phyloP scores from a whole-genome alignment of 371 early-diverging fungal genomes.

The Haplosporangium sp. region DNA sequence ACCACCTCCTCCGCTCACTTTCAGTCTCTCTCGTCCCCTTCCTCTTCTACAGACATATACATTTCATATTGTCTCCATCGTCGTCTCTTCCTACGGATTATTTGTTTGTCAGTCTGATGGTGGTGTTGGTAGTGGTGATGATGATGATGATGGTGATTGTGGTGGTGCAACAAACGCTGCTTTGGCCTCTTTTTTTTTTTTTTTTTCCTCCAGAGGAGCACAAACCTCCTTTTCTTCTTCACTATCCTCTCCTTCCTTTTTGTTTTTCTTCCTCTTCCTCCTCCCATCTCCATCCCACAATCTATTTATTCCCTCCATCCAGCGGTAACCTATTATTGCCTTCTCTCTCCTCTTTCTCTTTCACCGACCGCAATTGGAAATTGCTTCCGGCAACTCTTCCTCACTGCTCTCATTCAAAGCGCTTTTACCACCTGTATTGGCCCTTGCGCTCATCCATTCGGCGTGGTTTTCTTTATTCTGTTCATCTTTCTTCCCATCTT shows the following conservation, averaged over 20 bases:
- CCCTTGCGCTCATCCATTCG: conserved; percentile 1
- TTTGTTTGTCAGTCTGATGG: no score
- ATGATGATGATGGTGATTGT: no score
- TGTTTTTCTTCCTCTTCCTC: background rate
- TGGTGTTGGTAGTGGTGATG: no score
- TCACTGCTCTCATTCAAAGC: background rate
- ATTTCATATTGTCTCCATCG: no score
- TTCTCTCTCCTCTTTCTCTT: background rate
- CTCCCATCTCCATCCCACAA: background rate
- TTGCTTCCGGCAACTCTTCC: background rate
- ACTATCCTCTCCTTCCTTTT: background rate
- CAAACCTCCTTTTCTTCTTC: background rate
- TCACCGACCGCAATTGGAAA: no score
- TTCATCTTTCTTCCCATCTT: background rate
- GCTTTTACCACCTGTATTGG: background rate
- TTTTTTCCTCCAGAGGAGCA: no score
- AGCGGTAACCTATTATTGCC: background rate
- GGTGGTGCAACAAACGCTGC: background rate
- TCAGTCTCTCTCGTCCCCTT: no score
- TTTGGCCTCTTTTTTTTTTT: background rate
- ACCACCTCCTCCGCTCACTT: no score
- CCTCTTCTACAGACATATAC: no score
- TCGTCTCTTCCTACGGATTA: no score
- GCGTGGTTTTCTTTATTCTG: background rate
- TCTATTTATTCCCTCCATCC: background rate